These are phyloP conservation scores for Davidsoniella eucalypti DNA, from an alignment of 2,329 filamentous ascomycete genomes.

Conservation along the genomic window DNA sequence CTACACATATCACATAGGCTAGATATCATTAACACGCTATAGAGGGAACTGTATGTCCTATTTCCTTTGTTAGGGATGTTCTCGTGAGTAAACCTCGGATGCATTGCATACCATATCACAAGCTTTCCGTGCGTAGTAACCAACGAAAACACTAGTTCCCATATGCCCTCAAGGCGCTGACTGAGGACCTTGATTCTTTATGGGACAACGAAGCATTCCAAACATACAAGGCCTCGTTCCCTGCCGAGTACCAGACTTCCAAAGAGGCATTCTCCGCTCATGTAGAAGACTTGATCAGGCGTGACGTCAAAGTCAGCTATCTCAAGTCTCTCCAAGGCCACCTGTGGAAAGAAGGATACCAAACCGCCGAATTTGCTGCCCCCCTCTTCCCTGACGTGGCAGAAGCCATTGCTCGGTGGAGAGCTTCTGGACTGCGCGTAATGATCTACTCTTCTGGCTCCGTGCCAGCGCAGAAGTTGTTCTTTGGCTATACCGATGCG, in stretches of 20 bases:
- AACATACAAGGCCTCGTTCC: slow-evolving; percentile 55
- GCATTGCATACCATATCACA: neutral
- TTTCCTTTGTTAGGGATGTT: slow-evolving; percentile 71
- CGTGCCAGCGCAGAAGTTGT: slow-evolving; percentile 62
- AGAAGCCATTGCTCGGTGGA: slow-evolving; percentile 44
- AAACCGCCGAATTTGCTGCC: slow-evolving; percentile 49
- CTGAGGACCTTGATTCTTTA: slow-evolving; percentile 42
- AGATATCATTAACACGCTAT: slow-evolving; percentile 7
- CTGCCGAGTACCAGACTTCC: slow-evolving; percentile 41
- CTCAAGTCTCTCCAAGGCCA: slow-evolving; percentile 67
- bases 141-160: slow-evolving; percentile 46
- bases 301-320: slow-evolving; percentile 60
- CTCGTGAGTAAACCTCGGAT: slow-evolving; percentile 40
- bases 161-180: slow-evolving; percentile 53
- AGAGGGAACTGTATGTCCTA: slow-evolving; percentile 74
- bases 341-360: slow-evolving; percentile 62
- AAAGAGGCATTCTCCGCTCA: slow-evolving; percentile 46
- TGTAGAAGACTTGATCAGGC: slow-evolving; percentile 51
- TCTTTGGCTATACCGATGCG: slow-evolving; percentile 52
- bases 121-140: neutral
- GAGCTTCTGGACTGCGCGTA: slow-evolving; percentile 36
- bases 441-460: slow-evolving; percentile 74
- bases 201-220: slow-evolving; percentile 52
- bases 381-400: slow-evolving; percentile 61
- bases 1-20: neutral